A percentile compares a stretch with the other conserved stretches of the same genome.
phyloP scores from a whole-genome alignment of 2,329 filamentous ascomycete genomes.

The Phialophora verrucosa region DNA sequence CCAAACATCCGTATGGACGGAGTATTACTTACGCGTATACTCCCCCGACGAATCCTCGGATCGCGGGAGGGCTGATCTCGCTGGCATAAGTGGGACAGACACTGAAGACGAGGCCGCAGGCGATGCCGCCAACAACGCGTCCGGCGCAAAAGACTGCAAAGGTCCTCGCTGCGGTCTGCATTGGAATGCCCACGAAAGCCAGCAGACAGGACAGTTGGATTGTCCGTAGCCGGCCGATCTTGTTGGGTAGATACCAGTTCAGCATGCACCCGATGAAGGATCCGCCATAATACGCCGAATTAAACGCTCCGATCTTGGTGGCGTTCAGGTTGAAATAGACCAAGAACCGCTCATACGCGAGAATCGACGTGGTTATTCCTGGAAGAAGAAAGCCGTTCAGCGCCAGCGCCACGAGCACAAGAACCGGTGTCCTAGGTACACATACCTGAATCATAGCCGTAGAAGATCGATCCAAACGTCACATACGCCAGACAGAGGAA shows the following conservation, averaged over 20 bases:
- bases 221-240: conserved; percentile 7
- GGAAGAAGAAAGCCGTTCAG: neutral
- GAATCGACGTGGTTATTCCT: conserved; percentile 15
- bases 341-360: conserved; percentile 10
- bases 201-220: conserved; percentile 7
- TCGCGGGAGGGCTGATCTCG: conserved; percentile 13
- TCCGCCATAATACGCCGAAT: conserved; percentile 16
- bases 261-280: conserved; percentile 2
- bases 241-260: conserved; percentile 23
- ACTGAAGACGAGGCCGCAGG: conserved; percentile 3
- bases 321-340: conserved; percentile 13
- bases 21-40: conserved; percentile 8
- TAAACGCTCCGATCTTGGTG: conserved; percentile 16
- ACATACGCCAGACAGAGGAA: conserved; percentile 16
- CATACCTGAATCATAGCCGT: conserved; percentile 22
- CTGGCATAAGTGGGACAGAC: conserved; percentile 15
- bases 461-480: conserved; percentile 16
- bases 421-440: too few relatives aligned
- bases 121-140: conserved; percentile 7
- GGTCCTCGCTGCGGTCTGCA: conserved; percentile 12
- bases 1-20: neutral
- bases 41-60: conserved; percentile 12
- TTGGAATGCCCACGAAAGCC: conserved; percentile 6
- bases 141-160: conserved; percentile 11
- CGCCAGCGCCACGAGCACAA: too few relatives aligned